phyloP scores from a whole-genome alignment of 2,329 filamentous ascomycete species.

The Pseudocercospora eumusae region DNA sequence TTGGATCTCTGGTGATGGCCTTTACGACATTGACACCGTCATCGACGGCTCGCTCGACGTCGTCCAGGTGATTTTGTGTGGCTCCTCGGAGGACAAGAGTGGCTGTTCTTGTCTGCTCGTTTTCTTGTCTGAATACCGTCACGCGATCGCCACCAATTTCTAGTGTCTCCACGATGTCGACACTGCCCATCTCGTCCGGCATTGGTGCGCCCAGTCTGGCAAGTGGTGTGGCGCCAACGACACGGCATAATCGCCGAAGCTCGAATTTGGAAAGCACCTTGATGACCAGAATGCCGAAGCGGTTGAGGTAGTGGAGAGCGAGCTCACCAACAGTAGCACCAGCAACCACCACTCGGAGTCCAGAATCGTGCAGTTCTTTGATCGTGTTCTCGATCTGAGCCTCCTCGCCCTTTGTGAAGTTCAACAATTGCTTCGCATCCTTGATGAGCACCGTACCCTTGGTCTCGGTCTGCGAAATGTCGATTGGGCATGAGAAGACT shows the following conservation, averaged over 20 bases:
- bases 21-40: slow-evolving; percentile 99
- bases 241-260: slow-evolving; percentile 88
- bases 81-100: slow-evolving; percentile 93
- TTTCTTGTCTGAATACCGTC: slow-evolving; percentile 96
- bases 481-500: slow-evolving; percentile 94
- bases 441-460: slow-evolving; percentile 97
- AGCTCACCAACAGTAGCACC: slow-evolving; percentile 94
- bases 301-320: slow-evolving; percentile 96
- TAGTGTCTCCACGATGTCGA: slow-evolving; percentile 93
- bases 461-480: slow-evolving; percentile 94
- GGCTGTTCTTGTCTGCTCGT: slow-evolving; percentile 86
- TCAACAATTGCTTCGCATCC: slow-evolving; percentile 97
- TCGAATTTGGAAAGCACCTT: slow-evolving; percentile 99
- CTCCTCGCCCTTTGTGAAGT: slow-evolving; percentile 98
- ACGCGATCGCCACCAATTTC: slow-evolving; percentile 98
- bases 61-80: slow-evolving; percentile 96
- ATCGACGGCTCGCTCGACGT: slow-evolving; percentile 94
- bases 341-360: slow-evolving; percentile 85
- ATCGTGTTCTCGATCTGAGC: slow-evolving; percentile 83
- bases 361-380: slow-evolving; percentile 94
- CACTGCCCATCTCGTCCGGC: slow-evolving; percentile 98
- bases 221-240: slow-evolving; percentile 94
- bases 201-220: slow-evolving; percentile 94
- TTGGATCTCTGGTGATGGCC: slow-evolving; percentile 90
- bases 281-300: slow-evolving; percentile 92